Percentiles rank a stretch among this genome's conserved stretches.
These are phyloP conservation scores for Sphaceloma murrayae DNA, from an alignment of 2,329 filamentous ascomycete genomes.

Conservation along the genomic window DNA sequence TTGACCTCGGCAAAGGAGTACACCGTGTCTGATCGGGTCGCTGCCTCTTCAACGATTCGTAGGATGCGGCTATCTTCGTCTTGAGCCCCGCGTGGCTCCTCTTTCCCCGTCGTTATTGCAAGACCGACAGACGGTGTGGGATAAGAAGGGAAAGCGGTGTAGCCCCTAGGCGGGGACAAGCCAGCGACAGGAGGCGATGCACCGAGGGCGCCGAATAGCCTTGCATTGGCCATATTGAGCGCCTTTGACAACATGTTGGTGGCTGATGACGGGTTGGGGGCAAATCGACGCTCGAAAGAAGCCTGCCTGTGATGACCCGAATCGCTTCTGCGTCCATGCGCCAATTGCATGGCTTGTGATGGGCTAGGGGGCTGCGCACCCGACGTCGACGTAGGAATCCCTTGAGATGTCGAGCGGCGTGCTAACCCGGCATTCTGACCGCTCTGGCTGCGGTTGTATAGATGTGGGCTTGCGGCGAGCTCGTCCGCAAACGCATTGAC, in stretches of 20 bases:
- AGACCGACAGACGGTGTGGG: conserved; percentile 64
- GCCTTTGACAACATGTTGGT: conserved; percentile 92
- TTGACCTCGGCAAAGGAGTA: conserved; percentile 98
- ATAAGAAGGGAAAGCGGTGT: conserved; percentile 77
- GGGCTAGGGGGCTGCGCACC: conserved; percentile 57
- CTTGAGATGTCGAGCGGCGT: conserved; percentile 70
- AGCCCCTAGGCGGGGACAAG: conserved; percentile 62
- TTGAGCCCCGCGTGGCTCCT: conserved; percentile 42
- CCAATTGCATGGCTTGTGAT: conserved; percentile 66
- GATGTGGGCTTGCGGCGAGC: conserved; percentile 66
- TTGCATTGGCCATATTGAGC: conserved; percentile 79
- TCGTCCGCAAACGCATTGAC: conserved; percentile 97
- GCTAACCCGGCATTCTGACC: conserved; percentile 53
- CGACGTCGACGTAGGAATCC: conserved; percentile 56
- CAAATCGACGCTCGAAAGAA: conserved; percentile 75
- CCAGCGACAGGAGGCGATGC: conserved; percentile 56
- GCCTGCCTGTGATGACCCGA: conserved; percentile 58
- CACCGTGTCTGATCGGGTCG: conserved; percentile 87
- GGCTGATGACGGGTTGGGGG: conserved; percentile 61
- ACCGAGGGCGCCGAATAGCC: conserved; percentile 58
- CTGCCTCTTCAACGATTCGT: conserved; percentile 80
- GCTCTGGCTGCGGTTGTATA: conserved; percentile 41
- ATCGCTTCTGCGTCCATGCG: conserved; percentile 55
- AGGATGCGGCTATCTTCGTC: conserved; percentile 76
- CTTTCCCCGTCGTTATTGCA: conserved; percentile 50